Evolutionary conservation across 768 basidiomycete species (phyloP), one percentile per base, ranked within the genome.

Genomic region (Russula dissimulans): DNA sequence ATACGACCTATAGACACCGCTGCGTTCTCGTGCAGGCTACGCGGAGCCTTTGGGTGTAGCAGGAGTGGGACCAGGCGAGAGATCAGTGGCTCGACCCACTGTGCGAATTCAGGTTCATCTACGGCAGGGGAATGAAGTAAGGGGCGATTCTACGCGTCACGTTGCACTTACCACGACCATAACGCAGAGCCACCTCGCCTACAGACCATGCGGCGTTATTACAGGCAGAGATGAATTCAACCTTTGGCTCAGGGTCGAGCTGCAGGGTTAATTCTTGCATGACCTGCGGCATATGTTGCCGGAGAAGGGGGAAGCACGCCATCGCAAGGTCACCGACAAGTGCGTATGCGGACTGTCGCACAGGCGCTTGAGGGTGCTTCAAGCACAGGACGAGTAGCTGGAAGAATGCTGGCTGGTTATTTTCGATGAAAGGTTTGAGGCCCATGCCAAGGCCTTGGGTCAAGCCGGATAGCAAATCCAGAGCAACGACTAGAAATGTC

Each of bases 181-280:
- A 94, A 49, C 93, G 90, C 63, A 99, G 75, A 8, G 97, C 92
- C 36, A 99, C 92, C 73, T 99, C 97, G 46, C 97, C 97, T 32
- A 97, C 94, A n/a, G 93, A 94, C 97, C 97, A 99, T 1, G 95
- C 95, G 10, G 97, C 97, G 70, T 99, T 99, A 74, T 99, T 99
- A 71, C 92, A 95, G 5, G 95, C 97, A 66, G 92, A 95, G 63
- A 98, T 85, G 69, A 94, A 93, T 72, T 97, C 95, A 36, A 88
- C 79, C 67, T 91, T 90, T 1, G 95, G 97, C 69, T 95, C 91
- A 5, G 90, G 89, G 62, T 94, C 89, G 54, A 99, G 87, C 68
- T 98, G 95, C 43, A 81, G 75, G 62, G 90, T 89, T 56, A 99
- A 79, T 69, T 94, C 89, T 15, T 83, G 79, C 89, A 98, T 94